Conservation (phyloP, 306 rosid species). For the Delonix regia region DNA sequence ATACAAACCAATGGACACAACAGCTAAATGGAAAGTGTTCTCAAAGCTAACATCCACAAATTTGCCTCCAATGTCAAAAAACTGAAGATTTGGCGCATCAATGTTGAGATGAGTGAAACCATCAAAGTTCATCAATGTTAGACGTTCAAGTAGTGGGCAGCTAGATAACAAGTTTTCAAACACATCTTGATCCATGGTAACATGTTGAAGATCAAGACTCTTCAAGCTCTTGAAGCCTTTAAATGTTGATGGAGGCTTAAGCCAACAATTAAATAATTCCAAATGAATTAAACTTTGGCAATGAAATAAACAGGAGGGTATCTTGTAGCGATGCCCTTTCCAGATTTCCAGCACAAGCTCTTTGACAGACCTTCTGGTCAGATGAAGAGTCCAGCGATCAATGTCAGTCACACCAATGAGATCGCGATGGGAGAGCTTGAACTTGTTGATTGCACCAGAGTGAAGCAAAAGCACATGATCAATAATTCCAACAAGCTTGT, state of each 20-base stretch:
- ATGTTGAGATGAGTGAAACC: constrained; percentile 58
- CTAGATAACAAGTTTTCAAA: constrained; percentile 52
- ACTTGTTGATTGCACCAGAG: constrained; percentile 52
- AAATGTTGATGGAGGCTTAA: constrained; percentile 61
- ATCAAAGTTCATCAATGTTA: constrained; percentile 63
- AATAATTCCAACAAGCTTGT: constrained; percentile 51
- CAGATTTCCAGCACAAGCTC: constrained; percentile 66
- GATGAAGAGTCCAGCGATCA: constrained; percentile 59
- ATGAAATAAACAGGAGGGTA: constrained; percentile 55
- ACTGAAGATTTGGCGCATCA: constrained; percentile 58
- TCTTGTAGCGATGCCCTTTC: constrained; percentile 60
- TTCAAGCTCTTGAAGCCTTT: constrained; percentile 58
- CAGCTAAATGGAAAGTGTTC: constrained; percentile 53
- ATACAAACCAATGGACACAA: constrained; percentile 57
- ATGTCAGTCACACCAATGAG: constrained; percentile 50
- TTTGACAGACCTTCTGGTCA: constrained; percentile 51
- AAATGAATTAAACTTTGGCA: constrained; percentile 55
- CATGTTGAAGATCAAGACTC: constrained; percentile 72
- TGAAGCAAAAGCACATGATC: constrained; percentile 78
- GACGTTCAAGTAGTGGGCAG: constrained; percentile 60
- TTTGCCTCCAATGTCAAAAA: constrained; percentile 61
- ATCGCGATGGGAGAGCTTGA: constrained; percentile 61
- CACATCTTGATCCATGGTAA: constrained; percentile 61
- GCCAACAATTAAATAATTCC: constrained; percentile 60
- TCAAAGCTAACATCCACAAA: constrained; percentile 56